Evolutionary conservation across 768 basidiomycete species (phyloP).

Genomic region (Daedaleopsis nitida): DNA sequence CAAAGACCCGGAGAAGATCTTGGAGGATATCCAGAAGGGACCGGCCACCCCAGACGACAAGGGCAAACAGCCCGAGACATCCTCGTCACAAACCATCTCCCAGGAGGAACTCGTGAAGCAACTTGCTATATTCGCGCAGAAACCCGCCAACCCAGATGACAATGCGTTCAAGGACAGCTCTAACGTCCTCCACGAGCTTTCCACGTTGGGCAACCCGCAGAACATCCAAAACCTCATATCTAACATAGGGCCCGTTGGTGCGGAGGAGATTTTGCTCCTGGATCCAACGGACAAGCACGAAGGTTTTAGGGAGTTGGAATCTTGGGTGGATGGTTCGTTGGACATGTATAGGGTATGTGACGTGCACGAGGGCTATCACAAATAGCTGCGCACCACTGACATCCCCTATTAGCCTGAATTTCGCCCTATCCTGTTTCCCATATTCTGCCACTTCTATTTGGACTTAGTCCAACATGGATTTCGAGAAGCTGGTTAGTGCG

Average conservation of each 20-base stretch:
- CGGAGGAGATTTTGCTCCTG: conserved; percentile 77
- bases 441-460: conserved; percentile 96
- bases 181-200: conserved; percentile 68
- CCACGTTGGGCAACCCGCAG: conserved; percentile 66
- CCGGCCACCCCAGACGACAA: conserved; percentile 35
- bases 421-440: conserved; percentile 89
- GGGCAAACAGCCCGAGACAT: conserved; percentile 33
- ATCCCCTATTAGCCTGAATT: conserved; percentile 77
- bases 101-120: conserved; percentile 57
- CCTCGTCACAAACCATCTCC: conserved; percentile 31
- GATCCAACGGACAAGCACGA: conserved; percentile 87
- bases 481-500: conserved; percentile 69
- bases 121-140: conserved; percentile 70
- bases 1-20: conserved; percentile 45
- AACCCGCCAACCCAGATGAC: conserved; percentile 65
- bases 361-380: not conserved
- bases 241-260: conserved; percentile 76
- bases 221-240: conserved; percentile 77
- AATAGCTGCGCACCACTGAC: not conserved
- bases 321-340: conserved; percentile 87
- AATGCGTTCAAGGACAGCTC: conserved; percentile 69
- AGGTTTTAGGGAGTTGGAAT: conserved; percentile 82
- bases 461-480: conserved; percentile 91
- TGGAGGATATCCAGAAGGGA: conserved; percentile 40
- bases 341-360: conserved; percentile 84